phyloP scores from a whole-genome alignment of 495 filamentous ascomycete species.

The Clavariopsis aquatica region DNA sequence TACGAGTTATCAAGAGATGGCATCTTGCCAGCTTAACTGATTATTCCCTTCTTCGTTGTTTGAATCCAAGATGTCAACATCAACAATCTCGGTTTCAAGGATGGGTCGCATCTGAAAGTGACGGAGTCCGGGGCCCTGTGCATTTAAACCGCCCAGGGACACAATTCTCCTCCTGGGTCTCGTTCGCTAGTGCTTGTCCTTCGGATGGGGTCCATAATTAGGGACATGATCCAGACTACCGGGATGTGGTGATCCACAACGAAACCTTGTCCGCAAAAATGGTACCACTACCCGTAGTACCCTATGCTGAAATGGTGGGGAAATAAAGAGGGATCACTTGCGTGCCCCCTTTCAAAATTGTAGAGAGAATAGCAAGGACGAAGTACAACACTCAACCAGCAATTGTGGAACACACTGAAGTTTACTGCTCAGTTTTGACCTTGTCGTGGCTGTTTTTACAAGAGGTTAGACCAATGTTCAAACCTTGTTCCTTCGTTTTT shows the following conservation, averaged over 20 bases:
- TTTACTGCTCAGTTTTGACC: no score
- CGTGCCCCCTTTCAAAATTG: no score
- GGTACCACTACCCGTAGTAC: no score
- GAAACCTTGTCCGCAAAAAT: not conserved
- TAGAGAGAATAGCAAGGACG: no score
- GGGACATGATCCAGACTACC: constrained; percentile 5
- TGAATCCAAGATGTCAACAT: not conserved
- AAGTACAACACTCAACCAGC: no score
- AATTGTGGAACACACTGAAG: no score
- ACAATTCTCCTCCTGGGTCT: not conserved
- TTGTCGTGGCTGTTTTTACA: no score
- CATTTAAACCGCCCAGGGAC: not conserved
- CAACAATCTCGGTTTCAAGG: not conserved
- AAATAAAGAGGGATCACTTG: no score
- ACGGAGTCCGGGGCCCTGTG: constrained; percentile 1
- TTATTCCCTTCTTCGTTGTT: not conserved
- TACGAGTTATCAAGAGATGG: constrained; percentile 6
- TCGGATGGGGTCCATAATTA: not conserved
- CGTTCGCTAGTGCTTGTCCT: not conserved
- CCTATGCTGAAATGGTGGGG: no score
- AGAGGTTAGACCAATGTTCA: no score
- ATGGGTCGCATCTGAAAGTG: not conserved
- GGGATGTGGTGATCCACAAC: not conserved
- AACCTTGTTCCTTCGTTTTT: no score
- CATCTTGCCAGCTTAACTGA: constrained; percentile 5